Percentiles rank a stretch among this genome's conserved stretches.
These are phyloP conservation scores for Amanita subjunquillea DNA, from an alignment of 768 basidiomycete genomes.

Conservation along the genomic window DNA sequence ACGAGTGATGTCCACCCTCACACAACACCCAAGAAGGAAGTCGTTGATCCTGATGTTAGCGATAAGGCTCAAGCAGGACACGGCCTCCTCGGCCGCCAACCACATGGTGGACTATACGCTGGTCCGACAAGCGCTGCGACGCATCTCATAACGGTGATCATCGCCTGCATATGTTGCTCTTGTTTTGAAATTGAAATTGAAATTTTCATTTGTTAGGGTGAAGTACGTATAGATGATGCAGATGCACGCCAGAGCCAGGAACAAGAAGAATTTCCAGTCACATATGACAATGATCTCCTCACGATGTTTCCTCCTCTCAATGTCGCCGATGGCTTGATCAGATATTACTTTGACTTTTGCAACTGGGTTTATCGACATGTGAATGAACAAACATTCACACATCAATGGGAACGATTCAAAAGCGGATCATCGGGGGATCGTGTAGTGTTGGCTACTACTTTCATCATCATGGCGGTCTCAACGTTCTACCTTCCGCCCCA, in stretches of 20 bases:
- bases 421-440: conserved; percentile 55
- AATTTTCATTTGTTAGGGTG: conserved; percentile 22
- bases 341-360: conserved; percentile 78
- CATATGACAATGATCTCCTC: conserved; percentile 67
- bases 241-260: conserved; percentile 48
- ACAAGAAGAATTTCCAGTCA: conserved; percentile 31
- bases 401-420: conserved; percentile 70
- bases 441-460: conserved; percentile 59
- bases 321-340: conserved; percentile 62
- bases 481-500: conserved; percentile 60
- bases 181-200: conserved; percentile 6
- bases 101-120: conserved; percentile 61
- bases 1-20: conserved; percentile 23
- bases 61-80: conserved; percentile 41
- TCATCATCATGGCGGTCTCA: conserved; percentile 65
- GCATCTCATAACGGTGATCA: conserved; percentile 50
- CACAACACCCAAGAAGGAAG: conserved; percentile 44
- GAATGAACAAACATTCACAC: conserved; percentile 48
- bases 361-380: conserved; percentile 83
- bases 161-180: conserved; percentile 10
- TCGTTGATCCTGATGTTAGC: conserved; percentile 32
- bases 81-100: conserved; percentile 57
- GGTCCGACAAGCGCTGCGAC: conserved; percentile 73
- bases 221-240: conserved; percentile 40
- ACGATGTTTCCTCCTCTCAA: conserved; percentile 53